Percentiles rank a stretch among this genome's conserved stretches.
These are phyloP conservation scores for Senna siamea DNA, from an alignment of 306 rosid genomes.

Conservation along the genomic window DNA sequence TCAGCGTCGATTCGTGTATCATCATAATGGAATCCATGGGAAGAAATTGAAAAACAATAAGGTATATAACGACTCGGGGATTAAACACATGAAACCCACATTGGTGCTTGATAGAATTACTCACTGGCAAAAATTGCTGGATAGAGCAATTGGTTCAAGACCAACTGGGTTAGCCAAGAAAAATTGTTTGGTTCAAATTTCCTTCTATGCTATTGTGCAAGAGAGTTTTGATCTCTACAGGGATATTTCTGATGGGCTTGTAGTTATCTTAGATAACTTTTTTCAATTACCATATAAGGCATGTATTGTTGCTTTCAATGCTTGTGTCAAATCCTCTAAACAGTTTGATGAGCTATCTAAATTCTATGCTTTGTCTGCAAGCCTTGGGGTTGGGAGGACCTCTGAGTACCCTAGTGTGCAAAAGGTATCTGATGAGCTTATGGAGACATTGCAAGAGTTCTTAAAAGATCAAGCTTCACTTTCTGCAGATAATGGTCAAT, in stretches of 20 bases:
- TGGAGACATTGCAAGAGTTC: constrained; percentile 77
- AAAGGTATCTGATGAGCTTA: constrained; percentile 72
- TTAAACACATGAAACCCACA: constrained; percentile 69
- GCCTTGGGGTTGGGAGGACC: constrained; percentile 75
- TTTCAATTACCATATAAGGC: constrained; percentile 63
- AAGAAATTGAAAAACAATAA: constrained; percentile 7
- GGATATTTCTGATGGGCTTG: constrained; percentile 73
- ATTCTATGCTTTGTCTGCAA: constrained; percentile 61
- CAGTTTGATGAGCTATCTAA: constrained; percentile 75
- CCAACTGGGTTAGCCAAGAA: constrained; percentile 67
- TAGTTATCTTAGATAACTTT: constrained; percentile 70
- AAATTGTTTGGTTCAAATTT: constrained; percentile 53
- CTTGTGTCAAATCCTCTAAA: constrained; percentile 69
- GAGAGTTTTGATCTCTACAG: constrained; percentile 79
- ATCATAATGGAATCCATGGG: constrained; percentile 26
- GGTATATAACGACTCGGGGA: constrained; percentile 43
- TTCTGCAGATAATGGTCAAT: background rate
- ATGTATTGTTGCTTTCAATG: constrained; percentile 62
- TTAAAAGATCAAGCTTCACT: constrained; percentile 64
- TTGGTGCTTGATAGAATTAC: constrained; percentile 60
- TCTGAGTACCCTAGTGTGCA: constrained; percentile 81
- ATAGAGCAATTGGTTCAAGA: constrained; percentile 62
- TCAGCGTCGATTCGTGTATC: constrained; percentile 52
- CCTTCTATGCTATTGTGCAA: constrained; percentile 68
- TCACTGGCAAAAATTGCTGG: constrained; percentile 74